Conservation (phyloP, 352 stramenopile species). For the Phytophthora foliorum region DNA sequence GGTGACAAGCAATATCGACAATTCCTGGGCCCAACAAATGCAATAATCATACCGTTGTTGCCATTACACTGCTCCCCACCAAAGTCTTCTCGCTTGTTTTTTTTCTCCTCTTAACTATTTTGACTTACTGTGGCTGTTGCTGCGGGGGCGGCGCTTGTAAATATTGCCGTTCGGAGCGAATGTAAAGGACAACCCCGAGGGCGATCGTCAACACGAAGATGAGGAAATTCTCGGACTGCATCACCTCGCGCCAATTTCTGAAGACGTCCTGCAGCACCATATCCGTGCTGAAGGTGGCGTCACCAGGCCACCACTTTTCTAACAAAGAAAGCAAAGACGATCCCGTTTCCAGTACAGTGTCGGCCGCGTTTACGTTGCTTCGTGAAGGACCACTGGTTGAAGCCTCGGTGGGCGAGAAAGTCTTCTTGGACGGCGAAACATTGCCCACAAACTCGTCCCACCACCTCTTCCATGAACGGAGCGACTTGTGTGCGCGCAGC, state of each 20-base stretch:
- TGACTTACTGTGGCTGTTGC: slow-evolving; percentile 33
- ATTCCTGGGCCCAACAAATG: slow-evolving; percentile 11
- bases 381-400: neutral
- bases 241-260: slow-evolving; percentile 46
- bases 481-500: slow-evolving; percentile 63
- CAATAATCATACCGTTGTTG: slow-evolving; percentile 47
- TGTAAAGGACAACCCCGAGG: slow-evolving; percentile 78
- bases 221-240: slow-evolving; percentile 76
- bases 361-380: neutral
- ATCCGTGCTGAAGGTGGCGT: slow-evolving; percentile 20
- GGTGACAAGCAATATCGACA: neutral
- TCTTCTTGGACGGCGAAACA: slow-evolving; percentile 34
- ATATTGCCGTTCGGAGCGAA: slow-evolving; percentile 77
- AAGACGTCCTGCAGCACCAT: slow-evolving; percentile 21
- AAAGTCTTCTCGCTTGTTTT: slow-evolving; percentile 7
- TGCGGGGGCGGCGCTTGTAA: slow-evolving; percentile 42
- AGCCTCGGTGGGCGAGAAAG: neutral
- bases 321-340: slow-evolving; percentile 41
- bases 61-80: too few species aligned
- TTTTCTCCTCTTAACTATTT: slow-evolving; percentile 28
- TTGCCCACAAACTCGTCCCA: slow-evolving; percentile 73
- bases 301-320: slow-evolving; percentile 45
- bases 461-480: slow-evolving; percentile 67
- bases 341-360: slow-evolving; percentile 3
- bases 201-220: slow-evolving; percentile 70